phyloP scores from a whole-genome alignment of 177 flowering plant species.

The Vitis hybrid region DNA sequence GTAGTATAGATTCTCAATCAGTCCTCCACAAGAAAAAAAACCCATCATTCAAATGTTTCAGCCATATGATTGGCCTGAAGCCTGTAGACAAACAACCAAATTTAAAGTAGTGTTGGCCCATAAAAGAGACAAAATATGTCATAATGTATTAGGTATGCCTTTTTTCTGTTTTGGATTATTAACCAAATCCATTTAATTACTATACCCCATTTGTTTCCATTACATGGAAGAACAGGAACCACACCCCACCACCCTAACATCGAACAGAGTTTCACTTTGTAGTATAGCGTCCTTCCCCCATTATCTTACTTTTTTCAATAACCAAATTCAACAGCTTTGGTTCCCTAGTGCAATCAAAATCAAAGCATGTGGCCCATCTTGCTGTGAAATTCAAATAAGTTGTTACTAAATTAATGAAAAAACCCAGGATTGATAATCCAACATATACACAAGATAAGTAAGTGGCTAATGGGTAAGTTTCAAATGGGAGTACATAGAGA shows the following conservation, averaged over 20 bases:
- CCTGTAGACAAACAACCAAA: conserved; percentile 8
- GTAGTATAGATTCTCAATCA: too few species aligned
- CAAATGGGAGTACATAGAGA: too few species aligned
- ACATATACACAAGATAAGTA: too few species aligned
- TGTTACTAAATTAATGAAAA: background rate
- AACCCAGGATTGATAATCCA: too few species aligned
- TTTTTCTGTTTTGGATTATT: conserved; percentile 4
- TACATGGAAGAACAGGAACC: conserved; percentile 4
- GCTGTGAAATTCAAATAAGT: background rate
- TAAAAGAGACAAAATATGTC: conserved; percentile 10
- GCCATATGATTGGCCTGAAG: conserved; percentile 2
- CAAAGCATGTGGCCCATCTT: background rate
- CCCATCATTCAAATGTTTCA: conserved; percentile 6
- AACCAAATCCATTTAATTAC: background rate
- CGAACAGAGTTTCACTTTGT: conserved; percentile 14
- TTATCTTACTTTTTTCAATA: conserved; percentile 2
- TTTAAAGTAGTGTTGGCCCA: background rate
- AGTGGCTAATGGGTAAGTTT: too few species aligned
- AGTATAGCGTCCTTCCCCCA: background rate
- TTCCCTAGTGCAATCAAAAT: background rate
- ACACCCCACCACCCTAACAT: conserved; percentile 18
- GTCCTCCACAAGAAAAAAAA: background rate
- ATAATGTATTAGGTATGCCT: conserved; percentile 10
- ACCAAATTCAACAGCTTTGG: too few species aligned
- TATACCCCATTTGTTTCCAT: conserved; percentile 8